Base-by-base conservation (phyloP, 768 basidiomycete species). In the Hypholoma fasciculare region DNA sequence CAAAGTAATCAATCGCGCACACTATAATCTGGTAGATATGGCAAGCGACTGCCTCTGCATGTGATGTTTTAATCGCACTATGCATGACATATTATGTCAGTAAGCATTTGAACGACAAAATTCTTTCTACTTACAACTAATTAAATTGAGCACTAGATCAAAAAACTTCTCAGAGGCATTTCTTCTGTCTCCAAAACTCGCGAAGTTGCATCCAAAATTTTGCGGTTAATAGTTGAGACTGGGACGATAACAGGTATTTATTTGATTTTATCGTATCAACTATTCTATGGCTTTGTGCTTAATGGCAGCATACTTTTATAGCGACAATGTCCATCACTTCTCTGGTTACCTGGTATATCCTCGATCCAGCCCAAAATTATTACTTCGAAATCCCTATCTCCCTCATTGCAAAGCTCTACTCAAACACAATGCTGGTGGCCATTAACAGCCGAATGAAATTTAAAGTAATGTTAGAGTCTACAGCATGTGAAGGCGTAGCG, bases 401-500 rank as follows among this genome's bases (percentile, higher is more conserved):
- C 5, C 12, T 49, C 3, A 38, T 57, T 8, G 56, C 60, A 11
- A 60, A 60, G 17, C 27, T 60, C 3, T 60, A 60, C 37, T 56
- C 59, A 12, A 61, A 57, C 26, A 57, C 52, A 1, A 56, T 61
- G 60, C 50, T 61, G 26, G 60, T 56, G 20, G 44, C 53, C 1
- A 26, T 61, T 12, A 61, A 61, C 23, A 61, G 55, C 39, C 37
- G 60, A 34, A 49, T 56, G 26, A 47, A 53, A 8, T 37, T 57
- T 5, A 34, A 11, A 14, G 14, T 46, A 2, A 36, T 54, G 0
- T 27, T 40, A 26, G 42, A 54, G 7, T 54, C 52, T 2, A 44
- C 52, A 23, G 44, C 52, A 3, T 54, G 52, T 40, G 2, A 36
- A 27, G 40, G 44, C 20, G 48, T 26, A 3, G 23, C 48, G 48